Base-by-base conservation (phyloP, 2,329 filamentous ascomycete genomes). In the Ophiognomonia clavigignenti-juglandacearum region DNA sequence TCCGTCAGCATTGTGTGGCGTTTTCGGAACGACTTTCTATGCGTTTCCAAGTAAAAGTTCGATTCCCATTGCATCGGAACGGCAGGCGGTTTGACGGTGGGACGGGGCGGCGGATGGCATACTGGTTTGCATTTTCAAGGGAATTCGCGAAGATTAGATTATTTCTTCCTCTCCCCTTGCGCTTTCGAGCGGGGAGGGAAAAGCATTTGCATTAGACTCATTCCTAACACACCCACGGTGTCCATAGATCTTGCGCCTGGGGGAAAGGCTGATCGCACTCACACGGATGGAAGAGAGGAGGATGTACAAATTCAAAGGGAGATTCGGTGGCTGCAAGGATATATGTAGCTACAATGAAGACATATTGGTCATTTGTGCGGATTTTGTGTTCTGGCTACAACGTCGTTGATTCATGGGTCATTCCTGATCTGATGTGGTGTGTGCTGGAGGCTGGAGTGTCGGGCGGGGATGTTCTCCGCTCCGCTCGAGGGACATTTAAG, bases 31-130 rank as follows among this genome's bases (percentile, higher is more conserved):
- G 49, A 50, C 53, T 50, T 54, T 47, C n/a, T n/a, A n/a, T 48
- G 43, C 37, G 40, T 40, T 44, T 45, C 52, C 44, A 49, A 31
- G 41, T 16, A 59, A 57, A 61, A 58, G 53, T 61, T 59, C 57
- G 55, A 61, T 60, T 60, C 50, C 58, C 61, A 59, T 60, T 64
- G 61, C 61, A 63, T 63, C 61, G 65, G 64, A 64, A 54, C 61
- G 62, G 61, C 54, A 59, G 40, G 43, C n/a, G 43, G 56, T 57
- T 52, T 52, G 49, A 27, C 59, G 50, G 62, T n/a, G n/a, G n/a
- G n/a, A n/a, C n/a, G 61, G 31, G 4, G 10, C 10, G 24, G 24
- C 24, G n/a, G n/a, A 26, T 52, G 60, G 61, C 56, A 56, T 54
- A 60, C 63, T 64, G 57, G 56, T 61, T 55, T 62, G 59, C 62